Conservation (phyloP, 2,329 filamentous ascomycete species). For the Aspergillus ustus region DNA sequence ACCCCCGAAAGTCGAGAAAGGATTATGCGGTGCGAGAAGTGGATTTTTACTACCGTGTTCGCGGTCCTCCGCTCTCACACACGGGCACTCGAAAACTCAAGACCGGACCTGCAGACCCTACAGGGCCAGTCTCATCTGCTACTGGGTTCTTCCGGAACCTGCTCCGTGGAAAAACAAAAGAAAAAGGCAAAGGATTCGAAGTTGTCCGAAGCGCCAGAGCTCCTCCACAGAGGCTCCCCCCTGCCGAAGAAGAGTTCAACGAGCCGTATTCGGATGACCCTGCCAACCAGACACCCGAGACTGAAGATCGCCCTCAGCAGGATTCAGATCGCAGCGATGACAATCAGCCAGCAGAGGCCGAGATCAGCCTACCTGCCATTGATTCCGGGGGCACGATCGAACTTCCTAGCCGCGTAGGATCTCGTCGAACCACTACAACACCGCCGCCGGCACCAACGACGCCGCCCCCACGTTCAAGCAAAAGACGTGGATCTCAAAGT, state of each 20-base stretch:
- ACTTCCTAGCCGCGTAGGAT: conserved; percentile 66
- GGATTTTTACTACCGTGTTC: conserved; percentile 94
- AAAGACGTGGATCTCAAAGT: conserved; percentile 47
- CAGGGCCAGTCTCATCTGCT: conserved; percentile 85
- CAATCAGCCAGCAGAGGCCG: conserved; percentile 33
- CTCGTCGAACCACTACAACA: conserved; percentile 58
- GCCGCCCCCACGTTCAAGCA: conserved; percentile 60
- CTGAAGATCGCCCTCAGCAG: conserved; percentile 31
- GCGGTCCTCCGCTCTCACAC: conserved; percentile 84
- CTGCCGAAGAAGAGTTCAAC: conserved; percentile 61
- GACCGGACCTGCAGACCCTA: conserved; percentile 93
- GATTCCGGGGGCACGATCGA: conserved; percentile 65
- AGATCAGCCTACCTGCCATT: conserved; percentile 62
- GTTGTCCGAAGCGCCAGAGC: conserved; percentile 89
- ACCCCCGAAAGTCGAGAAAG: conserved; percentile 61
- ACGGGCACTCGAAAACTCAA: conserved; percentile 82
- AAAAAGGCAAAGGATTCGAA: conserved; percentile 95
- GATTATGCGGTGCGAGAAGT: conserved; percentile 95
- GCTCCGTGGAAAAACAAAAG: conserved; percentile 84
- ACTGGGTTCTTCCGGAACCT: conserved; percentile 85
- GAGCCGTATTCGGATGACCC: conserved; percentile 67
- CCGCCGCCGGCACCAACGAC: conserved; percentile 39
- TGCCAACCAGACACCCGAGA: conserved; percentile 34
- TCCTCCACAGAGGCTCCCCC: conserved; percentile 72
- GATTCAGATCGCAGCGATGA: conserved; percentile 32